Evolutionary conservation across 371 early-diverging fungal genomes (phyloP), one percentile per base, ranked within the genome.

Genomic region (Blakeslea trispora): DNA sequence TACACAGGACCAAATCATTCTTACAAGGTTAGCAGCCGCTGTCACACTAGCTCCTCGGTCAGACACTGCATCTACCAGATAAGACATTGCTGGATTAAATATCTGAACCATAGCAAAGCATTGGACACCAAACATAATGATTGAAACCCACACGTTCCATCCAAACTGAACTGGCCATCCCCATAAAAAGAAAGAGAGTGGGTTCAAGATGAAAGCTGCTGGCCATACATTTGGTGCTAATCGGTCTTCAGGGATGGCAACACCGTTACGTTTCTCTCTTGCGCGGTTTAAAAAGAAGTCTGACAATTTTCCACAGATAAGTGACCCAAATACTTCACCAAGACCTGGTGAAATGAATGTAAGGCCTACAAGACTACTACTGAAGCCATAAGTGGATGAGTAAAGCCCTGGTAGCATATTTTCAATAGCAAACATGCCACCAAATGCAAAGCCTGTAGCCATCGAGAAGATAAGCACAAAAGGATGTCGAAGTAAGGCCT

Each of bases 31-130:
- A 24, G 77, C 81, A 10, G 82, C 84, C 1, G 84, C 82, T 4
- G 81, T 82, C 10, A 79, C 83, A 46, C 79, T 79, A 8, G 85
- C 81, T 7, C 84, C 84, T n/a, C 75, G 71, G 11, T 77, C 81
- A 10, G 79, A 76, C 2, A 84, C 79, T 8, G 79, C 71, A 59
- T 84, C 82, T 24, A 84, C 84, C 1, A 81, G 45, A 39, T 82
- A 84, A 0, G 81, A 71, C 48, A 81, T 64, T 24, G 74, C 72
- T 19, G 81, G 77, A 21, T 80, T 70, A 23, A 82, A 69, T 17
- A 82, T 65, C 37, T 81, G 79, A 9, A 75, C 75, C 82, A 84
- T 82, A 4, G 80, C 82, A 69, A 84, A 84, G 46, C 80, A 80
- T 50, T 81, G 80, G 3, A 82, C 65, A 35, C 77, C 78, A 64